Conservation (phyloP, 176 grass and related monocot genomes). For the Poa pratensis region DNA sequence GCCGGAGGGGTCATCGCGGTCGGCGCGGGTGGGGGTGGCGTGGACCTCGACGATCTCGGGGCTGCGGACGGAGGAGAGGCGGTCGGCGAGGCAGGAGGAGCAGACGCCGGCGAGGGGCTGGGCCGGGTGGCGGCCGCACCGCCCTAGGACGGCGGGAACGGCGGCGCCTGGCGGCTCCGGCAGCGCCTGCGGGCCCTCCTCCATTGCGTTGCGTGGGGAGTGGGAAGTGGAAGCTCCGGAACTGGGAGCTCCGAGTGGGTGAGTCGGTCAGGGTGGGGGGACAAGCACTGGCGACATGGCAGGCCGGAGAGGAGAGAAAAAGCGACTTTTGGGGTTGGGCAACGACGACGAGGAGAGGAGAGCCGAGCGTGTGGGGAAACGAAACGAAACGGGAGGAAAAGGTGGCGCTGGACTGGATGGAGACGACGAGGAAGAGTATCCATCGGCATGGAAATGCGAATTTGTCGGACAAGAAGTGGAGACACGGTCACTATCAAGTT, state of each 20-base stretch:
- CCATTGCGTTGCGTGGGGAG: conserved; percentile 40
- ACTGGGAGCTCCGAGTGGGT: background rate
- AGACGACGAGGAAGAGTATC: conserved; percentile 10
- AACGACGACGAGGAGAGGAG: too few relatives aligned
- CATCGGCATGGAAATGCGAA: background rate
- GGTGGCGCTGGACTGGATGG: background rate
- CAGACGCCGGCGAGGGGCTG: conserved; percentile 80
- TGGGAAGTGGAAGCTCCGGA: conserved; percentile 24
- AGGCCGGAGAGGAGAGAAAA: conserved; percentile 1
- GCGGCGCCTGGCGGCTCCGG: background rate
- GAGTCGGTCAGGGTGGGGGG: conserved; percentile 30
- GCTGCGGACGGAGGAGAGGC: conserved; percentile 73
- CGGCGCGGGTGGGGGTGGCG: background rate
- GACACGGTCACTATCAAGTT: too few relatives aligned
- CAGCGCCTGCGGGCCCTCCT: conserved; percentile 46
- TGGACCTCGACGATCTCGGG: conserved; percentile 74
- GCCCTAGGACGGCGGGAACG: background rate
- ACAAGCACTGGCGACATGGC: conserved; percentile 46
- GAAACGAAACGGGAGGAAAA: conserved; percentile 38
- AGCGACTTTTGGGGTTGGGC: conserved; percentile 40
- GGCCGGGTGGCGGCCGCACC: conserved; percentile 73
- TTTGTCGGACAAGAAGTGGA: conserved; percentile 20
- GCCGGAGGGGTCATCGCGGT: background rate
- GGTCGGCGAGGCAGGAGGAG: conserved; percentile 86
- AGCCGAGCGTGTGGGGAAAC: conserved; percentile 24